These are phyloP conservation scores for Candida palmyrensis DNA, from an alignment of 805 yeast genomes.

Conservation along the genomic window DNA sequence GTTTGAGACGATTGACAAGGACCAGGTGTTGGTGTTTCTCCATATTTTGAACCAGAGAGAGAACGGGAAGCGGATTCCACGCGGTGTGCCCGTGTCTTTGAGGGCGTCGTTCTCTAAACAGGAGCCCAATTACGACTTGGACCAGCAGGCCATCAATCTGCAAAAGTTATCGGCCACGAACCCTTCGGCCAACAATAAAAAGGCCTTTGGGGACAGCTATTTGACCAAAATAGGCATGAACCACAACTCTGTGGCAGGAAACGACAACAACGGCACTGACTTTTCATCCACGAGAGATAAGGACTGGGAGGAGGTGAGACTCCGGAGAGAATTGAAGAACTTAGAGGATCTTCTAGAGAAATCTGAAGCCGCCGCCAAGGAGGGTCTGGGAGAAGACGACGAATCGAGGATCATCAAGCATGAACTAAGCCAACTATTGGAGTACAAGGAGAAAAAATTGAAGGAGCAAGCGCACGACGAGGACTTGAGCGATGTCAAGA, in stretches of 20 bases:
- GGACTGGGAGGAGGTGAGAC: constrained; percentile 89
- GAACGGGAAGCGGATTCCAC: constrained; percentile 78
- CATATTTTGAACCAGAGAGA: constrained; percentile 90
- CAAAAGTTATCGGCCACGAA: constrained; percentile 18
- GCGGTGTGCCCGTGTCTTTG: constrained; percentile 90
- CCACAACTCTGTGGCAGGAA: constrained; percentile 24
- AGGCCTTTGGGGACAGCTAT: constrained; percentile 50
- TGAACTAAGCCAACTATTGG: constrained; percentile 79
- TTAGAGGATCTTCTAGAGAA: constrained; percentile 61
- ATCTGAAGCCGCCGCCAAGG: constrained; percentile 30
- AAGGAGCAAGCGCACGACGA: constrained; percentile 13
- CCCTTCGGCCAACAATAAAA: constrained; percentile 12
- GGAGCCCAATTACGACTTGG: constrained; percentile 64
- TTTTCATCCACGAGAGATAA: constrained; percentile 69
- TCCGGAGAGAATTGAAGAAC: constrained; percentile 72
- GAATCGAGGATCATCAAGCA: constrained; percentile 33
- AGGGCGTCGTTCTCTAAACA: constrained; percentile 90
- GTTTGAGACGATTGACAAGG: constrained; percentile 84
- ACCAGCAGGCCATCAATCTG: constrained; percentile 18
- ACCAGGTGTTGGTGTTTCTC: constrained; percentile 82
- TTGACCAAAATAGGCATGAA: constrained; percentile 52
- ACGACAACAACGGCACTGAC: constrained; percentile 54
- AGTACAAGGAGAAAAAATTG: constrained; percentile 66
- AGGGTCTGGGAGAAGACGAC: constrained; percentile 17
- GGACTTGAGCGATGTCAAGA: constrained; percentile 48